These are phyloP conservation scores for Panicum hallii DNA, from an alignment of 202 grass and related monocot species.

Conservation along the genomic window DNA sequence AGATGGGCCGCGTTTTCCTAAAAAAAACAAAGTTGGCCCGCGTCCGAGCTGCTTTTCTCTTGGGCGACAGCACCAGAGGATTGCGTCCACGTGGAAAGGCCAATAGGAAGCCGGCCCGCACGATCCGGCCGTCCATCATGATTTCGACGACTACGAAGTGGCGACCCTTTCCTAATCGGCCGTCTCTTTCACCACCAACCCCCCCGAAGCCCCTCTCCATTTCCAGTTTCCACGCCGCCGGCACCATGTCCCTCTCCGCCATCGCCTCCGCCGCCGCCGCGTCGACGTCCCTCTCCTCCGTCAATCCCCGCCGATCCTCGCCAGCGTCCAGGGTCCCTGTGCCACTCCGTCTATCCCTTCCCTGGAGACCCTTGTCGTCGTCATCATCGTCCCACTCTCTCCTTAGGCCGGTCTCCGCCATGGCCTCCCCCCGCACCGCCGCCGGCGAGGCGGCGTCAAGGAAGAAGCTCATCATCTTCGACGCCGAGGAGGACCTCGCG, in stretches of 20 bases:
- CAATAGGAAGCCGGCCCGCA: no score
- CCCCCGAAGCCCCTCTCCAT: not conserved
- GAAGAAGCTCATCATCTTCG: slow-evolving; percentile 52
- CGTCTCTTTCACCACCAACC: not conserved
- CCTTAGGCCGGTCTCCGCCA: slow-evolving; percentile 33
- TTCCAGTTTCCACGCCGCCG: slow-evolving; percentile 7
- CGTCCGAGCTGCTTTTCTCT: no score
- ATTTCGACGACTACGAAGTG: slow-evolving; percentile 46
- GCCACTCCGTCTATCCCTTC: not conserved
- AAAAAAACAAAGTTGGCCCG: no score
- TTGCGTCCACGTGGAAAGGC: slow-evolving; percentile 22
- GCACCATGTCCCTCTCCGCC: slow-evolving; percentile 25
- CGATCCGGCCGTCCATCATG: slow-evolving; percentile 34
- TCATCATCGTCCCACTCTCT: not conserved
- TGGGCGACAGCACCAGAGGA: not conserved
- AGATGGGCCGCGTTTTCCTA: no score
- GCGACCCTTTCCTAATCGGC: not conserved
- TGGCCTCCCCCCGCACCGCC: slow-evolving; percentile 9
- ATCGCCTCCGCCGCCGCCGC: not conserved
- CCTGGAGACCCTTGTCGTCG: not conserved
- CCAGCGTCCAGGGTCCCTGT: not conserved
- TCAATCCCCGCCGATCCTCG: not conserved
- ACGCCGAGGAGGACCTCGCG: slow-evolving; percentile 61
- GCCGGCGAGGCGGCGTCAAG: slow-evolving; percentile 10
- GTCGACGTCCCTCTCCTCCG: slow-evolving; percentile 14